These are phyloP conservation scores for Abrus precatorius DNA, from an alignment of 306 rosid species.

Conservation along the genomic window DNA sequence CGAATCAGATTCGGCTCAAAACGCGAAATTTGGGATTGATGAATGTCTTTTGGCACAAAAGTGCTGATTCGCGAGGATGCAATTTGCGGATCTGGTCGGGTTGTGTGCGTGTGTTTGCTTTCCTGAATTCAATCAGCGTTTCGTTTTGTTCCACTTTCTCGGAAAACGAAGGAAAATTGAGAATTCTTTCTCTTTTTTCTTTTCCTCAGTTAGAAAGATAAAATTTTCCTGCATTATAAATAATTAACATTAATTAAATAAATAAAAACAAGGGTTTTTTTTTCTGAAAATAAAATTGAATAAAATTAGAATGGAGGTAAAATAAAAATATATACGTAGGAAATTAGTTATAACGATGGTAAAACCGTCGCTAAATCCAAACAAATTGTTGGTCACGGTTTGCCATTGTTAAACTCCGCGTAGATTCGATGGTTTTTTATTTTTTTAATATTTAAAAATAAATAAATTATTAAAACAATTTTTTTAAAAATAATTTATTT, in stretches of 20 bases:
- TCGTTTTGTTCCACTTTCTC: constrained; percentile 49
- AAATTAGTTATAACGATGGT: no score
- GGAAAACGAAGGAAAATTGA: constrained; percentile 44
- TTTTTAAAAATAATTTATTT: no score
- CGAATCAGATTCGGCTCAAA: background rate
- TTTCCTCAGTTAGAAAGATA: background rate
- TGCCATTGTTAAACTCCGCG: no score
- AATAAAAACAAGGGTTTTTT: no score
- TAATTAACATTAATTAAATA: background rate
- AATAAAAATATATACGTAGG: no score
- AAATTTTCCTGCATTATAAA: background rate
- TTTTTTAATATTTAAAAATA: no score
- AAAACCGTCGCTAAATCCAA: no score
- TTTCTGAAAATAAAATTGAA: no score
- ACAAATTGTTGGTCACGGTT: no score
- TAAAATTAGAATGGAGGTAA: no score
- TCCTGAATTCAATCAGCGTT: constrained; percentile 39
- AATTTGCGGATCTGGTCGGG: constrained; percentile 27
- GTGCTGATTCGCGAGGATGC: background rate
- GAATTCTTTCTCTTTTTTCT: background rate
- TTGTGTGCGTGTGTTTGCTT: background rate
- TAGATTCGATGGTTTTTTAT: no score
- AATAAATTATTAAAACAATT: no score
- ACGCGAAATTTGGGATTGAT: background rate
- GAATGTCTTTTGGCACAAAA: background rate